phyloP scores from a whole-genome alignment of 257 asterid species.

The Linderniella brevidens region DNA sequence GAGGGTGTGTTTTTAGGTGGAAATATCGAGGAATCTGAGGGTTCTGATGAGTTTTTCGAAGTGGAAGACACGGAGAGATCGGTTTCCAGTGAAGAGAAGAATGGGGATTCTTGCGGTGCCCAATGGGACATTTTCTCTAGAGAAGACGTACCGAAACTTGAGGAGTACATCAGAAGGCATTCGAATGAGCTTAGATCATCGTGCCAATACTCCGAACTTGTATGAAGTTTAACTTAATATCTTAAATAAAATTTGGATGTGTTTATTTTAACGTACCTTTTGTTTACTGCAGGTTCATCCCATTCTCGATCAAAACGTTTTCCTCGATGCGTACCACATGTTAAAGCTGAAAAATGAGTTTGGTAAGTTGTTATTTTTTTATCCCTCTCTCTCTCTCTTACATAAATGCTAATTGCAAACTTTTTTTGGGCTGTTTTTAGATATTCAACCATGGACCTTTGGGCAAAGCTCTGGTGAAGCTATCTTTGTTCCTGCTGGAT shows the following conservation, averaged over 20 bases:
- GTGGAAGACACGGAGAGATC: slow-evolving; percentile 38
- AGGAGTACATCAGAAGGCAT: slow-evolving; percentile 61
- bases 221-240: slow-evolving; percentile 14
- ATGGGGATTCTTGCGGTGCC: slow-evolving; percentile 55
- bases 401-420: slow-evolving; percentile 10
- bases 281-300: slow-evolving; percentile 61
- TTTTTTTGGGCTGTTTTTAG: slow-evolving; percentile 47
- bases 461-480: slow-evolving; percentile 84
- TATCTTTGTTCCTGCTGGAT: slow-evolving; percentile 92
- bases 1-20: slow-evolving; percentile 54
- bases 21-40: slow-evolving; percentile 49
- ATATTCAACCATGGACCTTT: slow-evolving; percentile 82
- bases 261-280: neutral
- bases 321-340: slow-evolving; percentile 87
- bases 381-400: neutral
- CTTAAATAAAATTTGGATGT: slow-evolving; percentile 1
- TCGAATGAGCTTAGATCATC: slow-evolving; percentile 48
- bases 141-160: slow-evolving; percentile 78
- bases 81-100: slow-evolving; percentile 28
- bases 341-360: slow-evolving; percentile 85
- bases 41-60: slow-evolving; percentile 33
- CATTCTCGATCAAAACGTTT: slow-evolving; percentile 66
- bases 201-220: slow-evolving; percentile 34
- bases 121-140: slow-evolving; percentile 82
- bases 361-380: slow-evolving; percentile 27